Base-by-base conservation (phyloP, 2,329 filamentous ascomycete species). In the Sclerotinia nivalis region DNA sequence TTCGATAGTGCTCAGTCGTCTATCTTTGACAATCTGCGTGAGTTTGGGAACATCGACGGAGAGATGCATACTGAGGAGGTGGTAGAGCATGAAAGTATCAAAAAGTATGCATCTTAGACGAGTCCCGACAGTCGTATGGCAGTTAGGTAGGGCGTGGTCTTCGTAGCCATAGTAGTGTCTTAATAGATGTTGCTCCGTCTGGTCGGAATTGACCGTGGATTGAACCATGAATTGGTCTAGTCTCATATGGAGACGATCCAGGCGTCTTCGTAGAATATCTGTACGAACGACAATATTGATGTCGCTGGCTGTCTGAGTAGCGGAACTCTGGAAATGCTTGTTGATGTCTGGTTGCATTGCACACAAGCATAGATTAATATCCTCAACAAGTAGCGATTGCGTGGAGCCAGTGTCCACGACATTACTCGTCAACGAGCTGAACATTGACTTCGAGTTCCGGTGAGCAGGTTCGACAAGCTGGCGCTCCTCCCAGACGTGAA, bases 401-500 rank as follows among this genome's bases (percentile, higher is more conserved):
- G 55, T 34, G 13, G 54, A 31, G 18, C 54, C 22, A 22, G 52
- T 52, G 18, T 71, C 66, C 5, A 45, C 25, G 25, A 40, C 66
- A 15, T 59, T 61, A 18, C 69, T 66, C 3, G 55, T 66, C 22
- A 76, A 66, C 69, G 73, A 59, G 9, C 71, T 67, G 45, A 25
- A 59, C 15, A 75, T 70, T 15, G 69, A 71, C 13, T 50, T 71
- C 3, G 75, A 72, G 0, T 72, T 72, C 4, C 81, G 75, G 9
- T 78, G 76, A 0, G 74, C 69, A 0, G 80, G 79, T 43, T 83
- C 80, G 1, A 71, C 69, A 0, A 76, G 73, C 6, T 78, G 71
- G 2, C 81, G 76, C 18, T 76, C 74, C 64, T 81, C 82, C 66
- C 80, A 82, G 3, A 79, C 72, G 45, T 79, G 75, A 0, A 83